These are phyloP conservation scores for Podaxis carcinomalis DNA, from an alignment of 768 basidiomycete species.

Conservation along the genomic window DNA sequence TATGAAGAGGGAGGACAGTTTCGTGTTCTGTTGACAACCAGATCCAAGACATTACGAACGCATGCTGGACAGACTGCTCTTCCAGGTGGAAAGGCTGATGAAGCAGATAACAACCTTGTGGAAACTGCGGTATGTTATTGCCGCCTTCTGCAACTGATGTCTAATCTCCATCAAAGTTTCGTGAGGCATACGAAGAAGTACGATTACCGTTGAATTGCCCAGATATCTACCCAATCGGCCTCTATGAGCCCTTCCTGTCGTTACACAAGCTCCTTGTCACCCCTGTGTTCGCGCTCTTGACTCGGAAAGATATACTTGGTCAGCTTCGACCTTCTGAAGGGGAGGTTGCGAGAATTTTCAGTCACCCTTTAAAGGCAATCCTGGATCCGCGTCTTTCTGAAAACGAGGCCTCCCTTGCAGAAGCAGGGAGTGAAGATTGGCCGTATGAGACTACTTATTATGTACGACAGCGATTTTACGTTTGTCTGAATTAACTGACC, in stretches of 20 bases:
- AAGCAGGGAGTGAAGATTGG: constrained; percentile 69
- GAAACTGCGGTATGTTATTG: constrained; percentile 66
- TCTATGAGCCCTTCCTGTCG: constrained; percentile 65
- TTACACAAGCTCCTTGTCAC: constrained; percentile 68
- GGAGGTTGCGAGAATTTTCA: constrained; percentile 80
- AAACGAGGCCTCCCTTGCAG: constrained; percentile 43
- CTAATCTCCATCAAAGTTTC: constrained; percentile 39
- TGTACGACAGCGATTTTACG: constrained; percentile 39
- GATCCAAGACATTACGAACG: constrained; percentile 68
- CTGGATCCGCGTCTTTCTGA: constrained; percentile 53
- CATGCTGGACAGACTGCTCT: constrained; percentile 82
- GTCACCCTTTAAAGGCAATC: constrained; percentile 70
- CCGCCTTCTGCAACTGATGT: neutral
- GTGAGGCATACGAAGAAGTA: constrained; percentile 88
- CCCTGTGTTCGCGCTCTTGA: constrained; percentile 72
- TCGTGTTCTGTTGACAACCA: constrained; percentile 80
- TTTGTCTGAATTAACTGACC: neutral
- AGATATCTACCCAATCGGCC: constrained; percentile 54
- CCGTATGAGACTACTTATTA: constrained; percentile 69
- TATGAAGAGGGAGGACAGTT: constrained; percentile 67
- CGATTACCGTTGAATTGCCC: constrained; percentile 55
- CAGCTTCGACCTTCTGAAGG: constrained; percentile 49
- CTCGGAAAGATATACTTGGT: constrained; percentile 46
- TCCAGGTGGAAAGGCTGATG: constrained; percentile 76
- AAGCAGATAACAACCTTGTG: constrained; percentile 54